Base-by-base conservation (phyloP, 805 yeast species). In the Vanderwaltozyma tropicalis region DNA sequence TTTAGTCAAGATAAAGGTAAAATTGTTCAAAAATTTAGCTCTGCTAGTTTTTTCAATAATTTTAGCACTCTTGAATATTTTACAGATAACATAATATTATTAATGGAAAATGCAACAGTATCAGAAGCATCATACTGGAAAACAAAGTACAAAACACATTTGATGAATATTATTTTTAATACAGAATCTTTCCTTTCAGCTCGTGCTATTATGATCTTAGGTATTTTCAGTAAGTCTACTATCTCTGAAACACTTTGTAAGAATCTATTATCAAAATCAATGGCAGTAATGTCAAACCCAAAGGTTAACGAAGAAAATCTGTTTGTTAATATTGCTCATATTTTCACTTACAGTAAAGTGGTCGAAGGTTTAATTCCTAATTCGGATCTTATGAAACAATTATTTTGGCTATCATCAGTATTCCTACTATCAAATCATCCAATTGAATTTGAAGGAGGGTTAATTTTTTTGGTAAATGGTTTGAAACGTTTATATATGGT, bases 131-230 rank as follows among this genome's bases (percentile, higher is more conserved):
- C 68, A 6, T 61, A 68, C 17, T 79, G 84, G 78, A 64, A 73
- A 44, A 62, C 75, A 3, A 68, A 76, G 41, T 81, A 85, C 82
- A 69, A 72, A 41, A 66, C 78, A 19, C 68, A 72, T 45, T 71
- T 78, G 3, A 61, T 78, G 40, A 76, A 74, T 41, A 69, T 80
- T 16, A 75, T 81, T 0, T 75, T 76, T 48, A 59, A 63, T 31
- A 56, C 64, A 4, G 63, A 66, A 22, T 72, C 82, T 0, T 68
- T 77, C 28, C 66, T 80, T 37, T 82, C 80, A 48, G 72, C 73
- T 4, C 64, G 87, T 41, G 82, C 85, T 1, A 59, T 78, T 41
- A 59, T 82, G 38, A 69, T 81, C 9, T 66, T 82, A 14, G 89
- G 94, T 25, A 71, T 78, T 27, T 56, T 84, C 33, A 68, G 82